phyloP scores from a whole-genome alignment of 1,139 yeast species.

The Saccharomyces pastorianus region DNA sequence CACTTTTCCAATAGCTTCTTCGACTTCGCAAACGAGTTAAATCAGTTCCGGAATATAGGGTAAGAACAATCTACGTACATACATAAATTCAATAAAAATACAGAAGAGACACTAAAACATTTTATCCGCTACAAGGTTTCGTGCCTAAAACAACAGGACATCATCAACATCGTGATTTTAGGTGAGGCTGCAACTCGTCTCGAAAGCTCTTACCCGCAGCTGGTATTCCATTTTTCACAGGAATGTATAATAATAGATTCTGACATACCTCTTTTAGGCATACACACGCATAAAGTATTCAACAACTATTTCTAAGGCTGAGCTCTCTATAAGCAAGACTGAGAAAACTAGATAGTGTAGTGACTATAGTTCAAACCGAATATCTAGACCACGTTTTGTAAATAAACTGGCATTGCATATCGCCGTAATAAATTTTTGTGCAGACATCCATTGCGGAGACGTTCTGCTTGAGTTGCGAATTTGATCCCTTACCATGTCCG shows the following conservation, averaged over 20 bases:
- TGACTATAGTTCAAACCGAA: not conserved
- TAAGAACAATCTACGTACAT: not conserved
- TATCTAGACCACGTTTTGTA: not conserved
- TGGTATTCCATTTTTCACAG: not conserved
- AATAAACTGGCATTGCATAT: not conserved
- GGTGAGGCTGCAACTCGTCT: not conserved
- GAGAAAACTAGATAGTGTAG: not conserved
- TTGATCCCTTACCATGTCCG: constrained; percentile 20
- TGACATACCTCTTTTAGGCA: not conserved
- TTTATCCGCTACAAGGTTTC: not conserved
- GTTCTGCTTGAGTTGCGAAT: not conserved
- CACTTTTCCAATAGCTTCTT: not conserved
- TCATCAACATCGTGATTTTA: not conserved
- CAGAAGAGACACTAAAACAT: not conserved
- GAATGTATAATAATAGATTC: not conserved
- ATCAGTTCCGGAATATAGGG: not conserved
- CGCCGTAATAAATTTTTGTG: not conserved
- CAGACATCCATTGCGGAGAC: not conserved
- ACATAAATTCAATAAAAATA: not conserved
- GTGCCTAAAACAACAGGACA: too few species aligned
- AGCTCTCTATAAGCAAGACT: not conserved
- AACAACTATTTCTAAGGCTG: not conserved
- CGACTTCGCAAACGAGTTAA: not conserved
- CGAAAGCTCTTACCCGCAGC: not conserved
- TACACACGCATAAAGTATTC: not conserved